Percentiles rank a stretch among this genome's conserved stretches.
Evolutionary conservation across 202 grass and related monocot genomes (phyloP).

Genomic region (Elaeis oleifera): DNA sequence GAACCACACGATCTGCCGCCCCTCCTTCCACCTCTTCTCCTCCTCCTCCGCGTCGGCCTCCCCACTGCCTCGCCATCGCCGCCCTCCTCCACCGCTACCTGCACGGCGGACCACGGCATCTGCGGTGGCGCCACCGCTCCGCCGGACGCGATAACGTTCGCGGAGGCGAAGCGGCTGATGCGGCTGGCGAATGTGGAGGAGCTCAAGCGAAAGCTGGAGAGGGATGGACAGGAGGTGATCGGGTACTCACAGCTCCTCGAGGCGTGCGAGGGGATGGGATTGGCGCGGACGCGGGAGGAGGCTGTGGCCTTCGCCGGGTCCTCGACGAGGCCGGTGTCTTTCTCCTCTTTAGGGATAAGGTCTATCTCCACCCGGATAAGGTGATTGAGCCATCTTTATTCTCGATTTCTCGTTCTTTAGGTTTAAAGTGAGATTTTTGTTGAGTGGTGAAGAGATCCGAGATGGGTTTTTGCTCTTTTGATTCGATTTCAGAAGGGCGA

Average conservation of each 20-base stretch:
- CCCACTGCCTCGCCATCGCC: background rate
- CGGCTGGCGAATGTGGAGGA: conserved; percentile 49
- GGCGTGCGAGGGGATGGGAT: conserved; percentile 39
- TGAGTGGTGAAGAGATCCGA: too few relatives aligned
- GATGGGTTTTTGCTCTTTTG: too few relatives aligned
- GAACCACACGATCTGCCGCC: background rate
- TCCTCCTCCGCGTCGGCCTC: conserved; percentile 4
- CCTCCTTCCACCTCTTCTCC: background rate
- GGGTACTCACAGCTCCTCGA: conserved; percentile 44
- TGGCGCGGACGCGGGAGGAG: conserved; percentile 33
- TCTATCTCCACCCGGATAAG: conserved; percentile 56
- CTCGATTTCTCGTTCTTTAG: background rate
- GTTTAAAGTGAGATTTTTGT: background rate
- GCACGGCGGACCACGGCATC: background rate
- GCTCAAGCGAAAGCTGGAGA: conserved; percentile 43
- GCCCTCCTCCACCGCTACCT: background rate
- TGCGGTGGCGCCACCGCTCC: too few relatives aligned
- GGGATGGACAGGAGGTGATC: conserved; percentile 31
- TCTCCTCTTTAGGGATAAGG: conserved; percentile 55
- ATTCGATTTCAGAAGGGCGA: too few relatives aligned
- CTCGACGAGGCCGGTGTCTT: conserved; percentile 48
- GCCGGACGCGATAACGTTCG: conserved; percentile 14
- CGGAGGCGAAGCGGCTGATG: conserved; percentile 44
- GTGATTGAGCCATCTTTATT: conserved; percentile 3
- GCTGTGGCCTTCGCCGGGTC: conserved; percentile 37